phyloP scores from a whole-genome alignment of 768 basidiomycete species.

The Favolaschia claudopus region DNA sequence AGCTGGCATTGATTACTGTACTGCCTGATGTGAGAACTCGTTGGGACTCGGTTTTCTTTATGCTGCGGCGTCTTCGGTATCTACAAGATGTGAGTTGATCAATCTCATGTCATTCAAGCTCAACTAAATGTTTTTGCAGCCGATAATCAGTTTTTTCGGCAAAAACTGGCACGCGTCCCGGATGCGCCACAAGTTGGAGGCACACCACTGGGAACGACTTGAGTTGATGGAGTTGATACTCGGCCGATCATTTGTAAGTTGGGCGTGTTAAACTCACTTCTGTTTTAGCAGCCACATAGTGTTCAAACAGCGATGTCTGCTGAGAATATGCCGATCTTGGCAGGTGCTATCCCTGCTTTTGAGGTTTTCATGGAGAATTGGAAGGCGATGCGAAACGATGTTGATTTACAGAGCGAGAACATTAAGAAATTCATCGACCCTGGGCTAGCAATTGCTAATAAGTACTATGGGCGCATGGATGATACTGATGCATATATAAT shows the following conservation, averaged over 20 bases:
- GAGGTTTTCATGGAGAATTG: slow-evolving; percentile 28
- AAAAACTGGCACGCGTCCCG: slow-evolving; percentile 15
- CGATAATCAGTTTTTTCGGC: slow-evolving; percentile 10
- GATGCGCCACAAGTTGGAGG: slow-evolving; percentile 6
- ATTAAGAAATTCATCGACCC: not conserved
- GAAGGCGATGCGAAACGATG: slow-evolving; percentile 13
- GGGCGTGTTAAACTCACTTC: not conserved
- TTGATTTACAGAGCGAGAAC: not conserved
- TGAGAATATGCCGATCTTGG: slow-evolving; percentile 28
- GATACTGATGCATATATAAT: no score
- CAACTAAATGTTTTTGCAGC: not conserved
- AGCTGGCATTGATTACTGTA: not conserved
- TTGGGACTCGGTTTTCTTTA: slow-evolving; percentile 24
- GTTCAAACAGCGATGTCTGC: slow-evolving; percentile 27
- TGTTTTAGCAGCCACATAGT: slow-evolving; percentile 14
- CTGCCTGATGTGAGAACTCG: slow-evolving; percentile 23
- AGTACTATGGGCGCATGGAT: not conserved
- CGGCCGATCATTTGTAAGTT: not conserved
- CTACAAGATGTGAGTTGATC: slow-evolving; percentile 20
- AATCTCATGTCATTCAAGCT: no score
- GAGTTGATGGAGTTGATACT: slow-evolving; percentile 27
- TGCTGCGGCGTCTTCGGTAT: slow-evolving; percentile 22
- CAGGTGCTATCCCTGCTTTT: slow-evolving; percentile 30
- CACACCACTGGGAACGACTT: slow-evolving; percentile 22
- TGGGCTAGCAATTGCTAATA: slow-evolving; percentile 6